phyloP scores from a whole-genome alignment of 306 rosid species.

The Dalbergia oliveri region DNA sequence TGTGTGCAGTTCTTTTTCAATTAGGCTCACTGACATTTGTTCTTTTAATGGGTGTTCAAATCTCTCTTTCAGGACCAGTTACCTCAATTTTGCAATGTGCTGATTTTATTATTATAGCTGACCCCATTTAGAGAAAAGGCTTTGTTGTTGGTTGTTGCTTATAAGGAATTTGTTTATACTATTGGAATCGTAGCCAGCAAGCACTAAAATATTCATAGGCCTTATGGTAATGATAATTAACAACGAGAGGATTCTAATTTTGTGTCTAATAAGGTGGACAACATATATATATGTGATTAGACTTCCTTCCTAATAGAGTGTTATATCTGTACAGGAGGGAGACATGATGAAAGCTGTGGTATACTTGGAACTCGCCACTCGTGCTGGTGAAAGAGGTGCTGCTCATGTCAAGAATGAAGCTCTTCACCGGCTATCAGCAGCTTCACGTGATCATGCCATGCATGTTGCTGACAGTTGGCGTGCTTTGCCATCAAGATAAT shows the following conservation, averaged over 20 bases:
- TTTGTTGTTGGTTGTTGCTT: neutral
- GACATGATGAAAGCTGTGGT: constrained; percentile 85
- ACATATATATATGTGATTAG: constrained; percentile 5
- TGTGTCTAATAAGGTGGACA: constrained; percentile 14
- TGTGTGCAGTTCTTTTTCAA: constrained; percentile 25
- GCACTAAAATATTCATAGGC: constrained; percentile 20
- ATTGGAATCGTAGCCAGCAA: constrained; percentile 28
- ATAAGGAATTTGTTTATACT: constrained; percentile 18
- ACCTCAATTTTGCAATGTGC: constrained; percentile 4
- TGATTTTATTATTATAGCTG: constrained; percentile 8
- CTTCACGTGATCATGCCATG: constrained; percentile 68
- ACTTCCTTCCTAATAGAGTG: constrained; percentile 18
- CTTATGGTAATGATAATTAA: constrained; percentile 40
- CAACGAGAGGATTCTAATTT: neutral
- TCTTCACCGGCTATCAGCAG: constrained; percentile 66
- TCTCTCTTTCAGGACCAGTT: constrained; percentile 11
- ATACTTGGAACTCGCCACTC: constrained; percentile 88
- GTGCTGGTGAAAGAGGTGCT: constrained; percentile 81
- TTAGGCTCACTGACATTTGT: constrained; percentile 14
- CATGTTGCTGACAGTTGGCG: constrained; percentile 73
- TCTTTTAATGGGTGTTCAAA: constrained; percentile 1
- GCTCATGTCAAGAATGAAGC: constrained; percentile 70
- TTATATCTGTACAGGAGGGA: constrained; percentile 67
- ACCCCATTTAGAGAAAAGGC: neutral
- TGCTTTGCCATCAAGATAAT: constrained; percentile 67